Percentiles rank a stretch among this genome's conserved stretches.
Conservation (phyloP, 257 asterid genomes). For the Verbascum thapsus region DNA sequence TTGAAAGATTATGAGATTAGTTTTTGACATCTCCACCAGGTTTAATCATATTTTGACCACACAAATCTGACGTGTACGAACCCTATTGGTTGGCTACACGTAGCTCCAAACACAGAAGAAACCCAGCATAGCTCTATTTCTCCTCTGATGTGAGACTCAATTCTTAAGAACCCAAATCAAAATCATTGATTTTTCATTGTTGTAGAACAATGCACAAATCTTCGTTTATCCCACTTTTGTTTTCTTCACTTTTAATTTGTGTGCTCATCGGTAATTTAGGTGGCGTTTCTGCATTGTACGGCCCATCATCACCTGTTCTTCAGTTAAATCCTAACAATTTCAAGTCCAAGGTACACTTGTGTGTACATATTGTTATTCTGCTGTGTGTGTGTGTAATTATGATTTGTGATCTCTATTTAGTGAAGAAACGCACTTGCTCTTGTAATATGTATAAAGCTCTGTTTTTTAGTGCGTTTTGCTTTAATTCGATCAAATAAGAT, state of each 20-base stretch:
- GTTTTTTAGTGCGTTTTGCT: background rate
- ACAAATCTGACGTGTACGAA: conserved; percentile 26
- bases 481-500: no score
- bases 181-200: no score
- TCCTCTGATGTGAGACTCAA: conserved; percentile 13
- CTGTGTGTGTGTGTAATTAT: background rate
- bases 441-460: background rate
- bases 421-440: background rate
- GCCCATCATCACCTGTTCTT: conserved; percentile 84
- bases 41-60: no score
- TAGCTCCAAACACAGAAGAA: conserved; percentile 26
- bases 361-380: background rate
- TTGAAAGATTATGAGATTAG: no score
- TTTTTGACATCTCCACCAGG: no score
- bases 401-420: background rate
- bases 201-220: conserved; percentile 54
- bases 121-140: conserved; percentile 5
- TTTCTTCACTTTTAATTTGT: no score
- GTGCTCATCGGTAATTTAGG: conserved; percentile 41
- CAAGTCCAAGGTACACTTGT: conserved; percentile 73
- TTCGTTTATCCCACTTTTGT: conserved; percentile 38
- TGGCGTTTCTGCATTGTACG: conserved; percentile 70
- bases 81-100: conserved; percentile 39
- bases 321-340: conserved; percentile 87
- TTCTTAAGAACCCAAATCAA: conserved; percentile 8